A percentile compares a stretch with the other conserved stretches of the same genome.
phyloP scores from a whole-genome alignment of 257 asterid genomes.

The Vinca minor region DNA sequence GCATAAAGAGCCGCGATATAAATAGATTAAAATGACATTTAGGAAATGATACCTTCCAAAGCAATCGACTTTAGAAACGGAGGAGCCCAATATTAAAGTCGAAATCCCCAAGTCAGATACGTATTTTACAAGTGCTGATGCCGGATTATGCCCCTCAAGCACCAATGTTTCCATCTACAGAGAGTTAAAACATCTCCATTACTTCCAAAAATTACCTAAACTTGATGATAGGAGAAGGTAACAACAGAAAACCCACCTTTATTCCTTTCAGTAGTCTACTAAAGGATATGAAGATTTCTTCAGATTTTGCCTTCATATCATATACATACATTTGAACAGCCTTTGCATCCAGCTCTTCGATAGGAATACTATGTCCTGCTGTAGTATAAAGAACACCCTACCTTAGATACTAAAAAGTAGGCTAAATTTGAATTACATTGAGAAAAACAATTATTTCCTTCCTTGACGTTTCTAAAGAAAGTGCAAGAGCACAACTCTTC shows the following conservation, averaged over 20 bases:
- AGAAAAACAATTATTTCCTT: background rate
- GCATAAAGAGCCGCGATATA: background rate
- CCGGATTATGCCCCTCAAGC: constrained; percentile 76
- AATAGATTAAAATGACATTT: background rate
- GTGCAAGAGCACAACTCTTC: background rate
- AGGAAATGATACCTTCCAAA: constrained; percentile 43
- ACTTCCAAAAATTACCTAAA: constrained; percentile 16
- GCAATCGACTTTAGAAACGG: constrained; percentile 35
- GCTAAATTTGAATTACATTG: no score
- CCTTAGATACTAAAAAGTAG: background rate
- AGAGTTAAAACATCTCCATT: constrained; percentile 11
- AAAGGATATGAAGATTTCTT: constrained; percentile 40
- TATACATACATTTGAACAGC: constrained; percentile 44
- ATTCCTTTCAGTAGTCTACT: constrained; percentile 30
- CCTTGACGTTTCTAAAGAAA: background rate
- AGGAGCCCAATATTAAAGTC: constrained; percentile 67
- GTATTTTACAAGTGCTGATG: constrained; percentile 50
- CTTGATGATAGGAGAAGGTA: constrained; percentile 5
- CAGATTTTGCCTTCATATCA: constrained; percentile 52
- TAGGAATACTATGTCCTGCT: constrained; percentile 61
- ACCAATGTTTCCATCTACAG: constrained; percentile 54
- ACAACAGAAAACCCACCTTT: constrained; percentile 31
- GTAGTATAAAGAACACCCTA: no score
- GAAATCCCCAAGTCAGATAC: constrained; percentile 42
- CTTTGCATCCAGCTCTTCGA: constrained; percentile 50